Evolutionary conservation across 2,329 filamentous ascomycete genomes (phyloP).

Genomic region (Fusarium metavorans): DNA sequence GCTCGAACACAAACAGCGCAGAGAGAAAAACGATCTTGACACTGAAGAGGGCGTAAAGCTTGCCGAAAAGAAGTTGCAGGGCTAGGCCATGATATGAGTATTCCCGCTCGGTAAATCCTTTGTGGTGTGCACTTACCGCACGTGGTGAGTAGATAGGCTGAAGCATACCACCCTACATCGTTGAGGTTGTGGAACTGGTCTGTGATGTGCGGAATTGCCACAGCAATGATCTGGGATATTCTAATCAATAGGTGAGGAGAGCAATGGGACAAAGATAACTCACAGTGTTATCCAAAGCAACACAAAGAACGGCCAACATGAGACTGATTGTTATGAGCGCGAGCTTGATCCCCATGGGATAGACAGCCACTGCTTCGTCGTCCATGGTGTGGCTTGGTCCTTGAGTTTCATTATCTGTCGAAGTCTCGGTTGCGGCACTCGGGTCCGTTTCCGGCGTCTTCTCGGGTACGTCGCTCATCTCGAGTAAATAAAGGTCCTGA

Average conservation of each 20-base stretch:
- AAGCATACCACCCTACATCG: constrained; percentile 8
- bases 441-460: background rate
- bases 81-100: background rate
- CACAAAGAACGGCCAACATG: background rate
- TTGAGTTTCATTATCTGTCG: background rate
- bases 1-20: constrained; percentile 59
- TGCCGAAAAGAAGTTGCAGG: constrained; percentile 43
- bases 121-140: background rate
- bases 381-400: background rate
- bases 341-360: background rate
- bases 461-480: background rate
- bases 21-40: constrained; percentile 58
- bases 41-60: constrained; percentile 36
- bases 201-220: background rate
- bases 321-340: background rate
- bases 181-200: constrained; percentile 6
- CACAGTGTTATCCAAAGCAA: background rate
- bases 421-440: background rate
- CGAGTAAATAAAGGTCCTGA: background rate
- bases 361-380: background rate
- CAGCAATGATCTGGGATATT: background rate
- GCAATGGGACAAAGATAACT: background rate
- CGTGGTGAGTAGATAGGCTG: constrained; percentile 12
- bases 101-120: background rate
- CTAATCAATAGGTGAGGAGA: background rate